These are phyloP conservation scores for Ophiosphaerella narmari DNA, from an alignment of 2,329 filamentous ascomycete genomes.

Conservation along the genomic window DNA sequence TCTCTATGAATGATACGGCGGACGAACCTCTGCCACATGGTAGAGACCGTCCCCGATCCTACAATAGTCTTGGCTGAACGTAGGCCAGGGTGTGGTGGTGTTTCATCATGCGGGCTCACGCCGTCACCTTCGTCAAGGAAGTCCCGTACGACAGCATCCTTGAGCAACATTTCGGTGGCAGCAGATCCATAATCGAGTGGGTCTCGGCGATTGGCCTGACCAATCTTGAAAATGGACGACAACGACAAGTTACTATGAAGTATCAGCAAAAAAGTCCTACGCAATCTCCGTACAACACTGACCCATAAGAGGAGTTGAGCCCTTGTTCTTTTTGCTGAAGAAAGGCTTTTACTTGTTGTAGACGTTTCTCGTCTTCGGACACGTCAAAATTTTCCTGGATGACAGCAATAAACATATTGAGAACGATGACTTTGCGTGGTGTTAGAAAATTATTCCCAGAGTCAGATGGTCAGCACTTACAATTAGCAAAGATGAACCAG, in stretches of 20 bases:
- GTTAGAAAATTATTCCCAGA: conserved; percentile 11
- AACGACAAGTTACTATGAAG: conserved; percentile 69
- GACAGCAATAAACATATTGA: conserved; percentile 99
- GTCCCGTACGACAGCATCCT: conserved; percentile 92
- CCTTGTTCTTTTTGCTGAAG: conserved; percentile 87
- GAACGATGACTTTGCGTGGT: conserved; percentile 67
- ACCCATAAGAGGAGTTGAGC: conserved; percentile 62
- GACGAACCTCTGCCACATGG: conserved; percentile 65
- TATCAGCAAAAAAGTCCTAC: conserved; percentile 9
- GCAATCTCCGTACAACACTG: conserved; percentile 4
- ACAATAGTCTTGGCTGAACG: conserved; percentile 51
- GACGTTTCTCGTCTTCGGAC: conserved; percentile 94
- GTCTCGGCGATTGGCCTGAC: conserved; percentile 70
- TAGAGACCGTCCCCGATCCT: conserved; percentile 64
- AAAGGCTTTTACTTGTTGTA: conserved; percentile 95
- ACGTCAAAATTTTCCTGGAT: conserved; percentile 99
- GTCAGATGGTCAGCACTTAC: conserved; percentile 26
- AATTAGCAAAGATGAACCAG: conserved; percentile 95
- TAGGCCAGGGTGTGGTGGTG: conserved; percentile 41
- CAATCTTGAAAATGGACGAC: conserved; percentile 65
- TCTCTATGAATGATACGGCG: conserved; percentile 67
- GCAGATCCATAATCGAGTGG: conserved; percentile 90
- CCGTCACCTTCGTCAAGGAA: conserved; percentile 77
- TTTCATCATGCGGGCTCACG: conserved; percentile 29
- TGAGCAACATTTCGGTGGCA: conserved; percentile 93